Evolutionary conservation across 2,329 filamentous ascomycete species (phyloP).

Genomic region (Claviceps quebecensis): DNA sequence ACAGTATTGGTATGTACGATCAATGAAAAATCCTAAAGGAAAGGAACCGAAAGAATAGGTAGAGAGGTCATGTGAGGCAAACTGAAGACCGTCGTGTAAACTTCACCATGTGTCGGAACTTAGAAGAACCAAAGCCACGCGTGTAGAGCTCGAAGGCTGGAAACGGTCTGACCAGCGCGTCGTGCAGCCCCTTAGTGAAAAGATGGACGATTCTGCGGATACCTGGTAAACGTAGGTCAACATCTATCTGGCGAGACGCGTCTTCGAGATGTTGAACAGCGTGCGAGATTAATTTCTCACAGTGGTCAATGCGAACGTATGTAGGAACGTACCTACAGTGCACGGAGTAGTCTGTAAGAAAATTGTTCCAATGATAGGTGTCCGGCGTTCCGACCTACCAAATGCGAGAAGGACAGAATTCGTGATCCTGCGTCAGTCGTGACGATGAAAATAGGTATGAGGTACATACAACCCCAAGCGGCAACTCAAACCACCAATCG

Average conservation of each 20-base stretch:
- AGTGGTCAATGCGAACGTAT: neutral
- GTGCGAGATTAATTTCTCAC: neutral
- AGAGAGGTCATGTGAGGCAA: neutral
- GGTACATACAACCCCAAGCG: too few species aligned
- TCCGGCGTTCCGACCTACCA: too few species aligned
- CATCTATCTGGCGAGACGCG: too few species aligned
- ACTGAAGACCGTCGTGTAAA: neutral
- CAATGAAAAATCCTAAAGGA: neutral
- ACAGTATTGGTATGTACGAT: neutral
- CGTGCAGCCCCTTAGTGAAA: neutral
- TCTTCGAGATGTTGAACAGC: neutral
- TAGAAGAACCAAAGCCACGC: neutral
- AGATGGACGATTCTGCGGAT: neutral
- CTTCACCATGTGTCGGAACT: neutral
- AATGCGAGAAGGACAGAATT: too few species aligned
- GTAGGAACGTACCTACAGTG: too few species aligned
- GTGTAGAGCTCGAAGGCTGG: neutral
- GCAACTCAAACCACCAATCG: too few species aligned
- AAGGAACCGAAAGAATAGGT: neutral
- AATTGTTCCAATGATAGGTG: too few species aligned
- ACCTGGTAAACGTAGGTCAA: too few species aligned
- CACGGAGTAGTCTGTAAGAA: too few species aligned
- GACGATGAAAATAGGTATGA: too few species aligned
- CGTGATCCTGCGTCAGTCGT: too few species aligned
- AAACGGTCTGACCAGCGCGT: neutral